A percentile compares a stretch with the other conserved stretches of the same genome.
These are phyloP conservation scores for Inga leiocalycina DNA, from an alignment of 306 rosid genomes.

Conservation along the genomic window DNA sequence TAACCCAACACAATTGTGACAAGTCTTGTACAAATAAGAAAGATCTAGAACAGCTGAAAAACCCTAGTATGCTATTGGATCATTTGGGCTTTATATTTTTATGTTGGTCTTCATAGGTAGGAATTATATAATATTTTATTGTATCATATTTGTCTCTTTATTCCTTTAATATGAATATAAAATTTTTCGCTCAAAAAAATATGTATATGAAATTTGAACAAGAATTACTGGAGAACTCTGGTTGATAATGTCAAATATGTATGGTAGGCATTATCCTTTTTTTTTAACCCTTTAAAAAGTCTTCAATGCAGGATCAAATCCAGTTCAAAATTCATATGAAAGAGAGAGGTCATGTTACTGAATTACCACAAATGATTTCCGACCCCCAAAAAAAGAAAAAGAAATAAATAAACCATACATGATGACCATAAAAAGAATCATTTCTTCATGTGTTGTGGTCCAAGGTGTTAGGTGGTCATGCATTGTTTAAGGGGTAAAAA, in stretches of 20 bases:
- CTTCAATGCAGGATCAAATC: background rate
- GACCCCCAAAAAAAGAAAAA: background rate
- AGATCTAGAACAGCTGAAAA: too few species aligned
- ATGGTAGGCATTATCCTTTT: background rate
- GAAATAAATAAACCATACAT: background rate
- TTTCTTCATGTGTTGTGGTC: background rate
- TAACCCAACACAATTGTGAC: too few species aligned
- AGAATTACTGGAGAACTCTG: background rate
- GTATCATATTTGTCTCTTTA: too few species aligned
- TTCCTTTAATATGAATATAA: too few species aligned
- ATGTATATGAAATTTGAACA: background rate
- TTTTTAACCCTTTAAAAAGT: background rate
- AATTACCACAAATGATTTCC: background rate
- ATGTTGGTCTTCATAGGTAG: too few species aligned
- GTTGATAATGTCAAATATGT: background rate
- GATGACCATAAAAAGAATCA: background rate
- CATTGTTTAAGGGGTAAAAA: background rate
- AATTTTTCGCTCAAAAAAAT: too few species aligned
- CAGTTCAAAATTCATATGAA: background rate
- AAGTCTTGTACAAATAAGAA: too few species aligned
- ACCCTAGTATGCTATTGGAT: too few species aligned
- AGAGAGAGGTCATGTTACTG: background rate
- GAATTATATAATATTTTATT: too few species aligned
- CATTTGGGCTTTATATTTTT: too few species aligned
- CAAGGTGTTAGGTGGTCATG: background rate